Percentiles rank a stretch among this genome's conserved stretches.
These are phyloP conservation scores for Cladorrhinum sp. DNA, from an alignment of 2,329 filamentous ascomycete genomes.

Conservation along the genomic window DNA sequence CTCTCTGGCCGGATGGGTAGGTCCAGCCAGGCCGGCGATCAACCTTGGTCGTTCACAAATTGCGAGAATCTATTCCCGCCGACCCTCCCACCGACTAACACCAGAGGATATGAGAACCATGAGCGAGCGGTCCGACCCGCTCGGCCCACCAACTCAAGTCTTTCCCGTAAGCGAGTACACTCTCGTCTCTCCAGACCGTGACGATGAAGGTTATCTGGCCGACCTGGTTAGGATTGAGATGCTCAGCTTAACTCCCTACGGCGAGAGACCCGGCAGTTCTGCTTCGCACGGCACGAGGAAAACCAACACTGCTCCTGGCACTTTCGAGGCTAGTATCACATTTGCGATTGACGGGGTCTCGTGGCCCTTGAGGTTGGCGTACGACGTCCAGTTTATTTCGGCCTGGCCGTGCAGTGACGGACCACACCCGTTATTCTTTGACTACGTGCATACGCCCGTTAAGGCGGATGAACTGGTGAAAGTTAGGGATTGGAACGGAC, in stretches of 20 bases:
- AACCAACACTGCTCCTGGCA: conserved; percentile 36
- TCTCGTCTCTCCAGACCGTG: conserved; percentile 54
- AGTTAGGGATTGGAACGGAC: conserved; percentile 60
- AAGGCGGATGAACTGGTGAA: conserved; percentile 63
- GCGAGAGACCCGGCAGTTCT: conserved; percentile 7
- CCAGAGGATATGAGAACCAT: conserved; percentile 63
- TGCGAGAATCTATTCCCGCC: conserved; percentile 61
- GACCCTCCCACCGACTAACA: conserved; percentile 53
- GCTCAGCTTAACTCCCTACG: conserved; percentile 53
- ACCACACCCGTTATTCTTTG: conserved; percentile 69
- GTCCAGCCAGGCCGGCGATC: conserved; percentile 64
- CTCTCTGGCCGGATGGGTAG: conserved; percentile 70
- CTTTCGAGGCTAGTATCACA: conserved; percentile 59
- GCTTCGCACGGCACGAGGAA: conserved; percentile 33
- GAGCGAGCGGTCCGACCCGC: conserved; percentile 63
- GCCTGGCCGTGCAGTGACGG: conserved; percentile 62
- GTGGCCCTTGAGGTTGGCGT: conserved; percentile 61
- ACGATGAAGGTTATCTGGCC: conserved; percentile 45
- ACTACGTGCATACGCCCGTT: conserved; percentile 60
- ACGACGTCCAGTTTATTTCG: conserved; percentile 64
- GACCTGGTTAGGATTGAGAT: conserved; percentile 69
- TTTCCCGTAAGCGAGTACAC: conserved; percentile 69
- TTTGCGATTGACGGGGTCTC: conserved; percentile 62
- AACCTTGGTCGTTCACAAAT: conserved; percentile 69
- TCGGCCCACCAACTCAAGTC: conserved; percentile 59